Conservation (phyloP, 306 rosid genomes). For the Amphicarpaea edgeworthii region DNA sequence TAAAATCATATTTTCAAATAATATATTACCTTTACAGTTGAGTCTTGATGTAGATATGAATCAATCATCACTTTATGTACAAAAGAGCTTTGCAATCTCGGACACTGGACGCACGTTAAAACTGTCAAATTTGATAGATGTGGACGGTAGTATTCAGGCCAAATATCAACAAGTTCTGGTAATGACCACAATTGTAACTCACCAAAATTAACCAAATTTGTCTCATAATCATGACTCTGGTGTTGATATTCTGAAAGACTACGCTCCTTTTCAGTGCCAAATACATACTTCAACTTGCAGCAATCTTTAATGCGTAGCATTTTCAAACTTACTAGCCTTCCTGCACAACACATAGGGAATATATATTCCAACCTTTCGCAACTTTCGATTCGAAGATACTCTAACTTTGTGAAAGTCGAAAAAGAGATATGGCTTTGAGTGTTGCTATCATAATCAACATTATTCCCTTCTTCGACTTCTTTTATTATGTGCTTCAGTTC, state of each 20-base stretch:
- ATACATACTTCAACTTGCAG: conserved; percentile 30
- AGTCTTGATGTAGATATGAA: conserved; percentile 1
- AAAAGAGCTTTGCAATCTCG: neutral
- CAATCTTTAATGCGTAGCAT: no score
- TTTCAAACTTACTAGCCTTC: neutral
- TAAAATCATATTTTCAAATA: no score
- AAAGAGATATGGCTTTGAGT: neutral
- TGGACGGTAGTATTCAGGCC: neutral
- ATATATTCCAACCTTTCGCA: conserved; percentile 27
- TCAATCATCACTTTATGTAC: neutral
- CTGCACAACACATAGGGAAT: neutral
- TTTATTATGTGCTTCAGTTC: conserved; percentile 29
- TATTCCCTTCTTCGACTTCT: no score
- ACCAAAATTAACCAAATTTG: no score
- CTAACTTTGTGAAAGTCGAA: conserved; percentile 19
- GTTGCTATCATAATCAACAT: no score
- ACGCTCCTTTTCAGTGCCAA: neutral
- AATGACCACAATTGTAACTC: no score
- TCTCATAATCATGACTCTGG: no score
- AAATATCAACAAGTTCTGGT: no score
- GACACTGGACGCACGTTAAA: conserved; percentile 8
- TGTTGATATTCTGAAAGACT: no score
- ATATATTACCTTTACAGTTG: no score
- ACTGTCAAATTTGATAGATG: neutral
- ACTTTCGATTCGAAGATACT: neutral